Conservation (phyloP, 2,329 filamentous ascomycete species). For the Pseudovirgaria hyperparasitica region DNA sequence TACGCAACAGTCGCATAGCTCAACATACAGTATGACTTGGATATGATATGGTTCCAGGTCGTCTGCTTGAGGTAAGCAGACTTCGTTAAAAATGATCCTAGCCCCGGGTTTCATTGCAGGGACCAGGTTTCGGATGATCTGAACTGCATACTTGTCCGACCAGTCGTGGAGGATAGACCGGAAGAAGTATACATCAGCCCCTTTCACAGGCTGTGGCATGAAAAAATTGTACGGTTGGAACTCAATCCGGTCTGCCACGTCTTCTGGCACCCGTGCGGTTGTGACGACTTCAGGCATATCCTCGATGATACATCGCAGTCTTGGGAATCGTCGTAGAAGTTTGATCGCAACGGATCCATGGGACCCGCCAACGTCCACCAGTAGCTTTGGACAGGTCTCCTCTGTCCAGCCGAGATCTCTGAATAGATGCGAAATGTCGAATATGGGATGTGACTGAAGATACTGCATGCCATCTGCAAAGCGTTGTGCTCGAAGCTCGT, state of each 20-base stretch:
- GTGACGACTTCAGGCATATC: slow-evolving; percentile 6
- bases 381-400: not conserved
- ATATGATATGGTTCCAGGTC: slow-evolving; percentile 1
- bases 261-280: slow-evolving; percentile 5
- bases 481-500: not conserved
- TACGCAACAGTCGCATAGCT: not conserved
- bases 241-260: slow-evolving; percentile 5
- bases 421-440: not conserved
- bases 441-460: slow-evolving; percentile 1
- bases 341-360: slow-evolving; percentile 4
- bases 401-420: slow-evolving; percentile 1
- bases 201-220: slow-evolving; percentile 5
- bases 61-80: slow-evolving; percentile 4
- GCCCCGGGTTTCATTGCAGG: slow-evolving; percentile 2
- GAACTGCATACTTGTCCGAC: slow-evolving; percentile 4
- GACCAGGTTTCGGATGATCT: slow-evolving; percentile 4
- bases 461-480: slow-evolving; percentile 2
- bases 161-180: slow-evolving; percentile 6
- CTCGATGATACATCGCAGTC: slow-evolving; percentile 6
- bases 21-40: slow-evolving; percentile 3
- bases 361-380: slow-evolving; percentile 8
- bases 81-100: slow-evolving; percentile 6
- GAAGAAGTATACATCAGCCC: slow-evolving; percentile 7
- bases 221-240: slow-evolving; percentile 10
- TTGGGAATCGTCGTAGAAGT: slow-evolving; percentile 3